These are phyloP conservation scores for Dryadomyces quercivorus DNA, from an alignment of 2,329 filamentous ascomycete genomes.

Conservation along the genomic window DNA sequence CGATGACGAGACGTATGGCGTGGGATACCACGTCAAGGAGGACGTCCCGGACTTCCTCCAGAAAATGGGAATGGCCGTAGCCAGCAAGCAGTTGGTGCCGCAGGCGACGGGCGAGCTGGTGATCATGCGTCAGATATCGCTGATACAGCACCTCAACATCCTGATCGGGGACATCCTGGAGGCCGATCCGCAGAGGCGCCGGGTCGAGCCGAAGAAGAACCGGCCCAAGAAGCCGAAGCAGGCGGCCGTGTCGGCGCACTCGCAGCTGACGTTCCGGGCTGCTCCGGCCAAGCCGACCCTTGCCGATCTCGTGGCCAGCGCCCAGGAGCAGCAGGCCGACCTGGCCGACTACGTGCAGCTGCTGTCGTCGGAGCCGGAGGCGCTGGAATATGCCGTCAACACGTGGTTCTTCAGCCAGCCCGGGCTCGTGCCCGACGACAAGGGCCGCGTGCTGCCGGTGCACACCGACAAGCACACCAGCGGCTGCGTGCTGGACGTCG, in stretches of 20 bases:
- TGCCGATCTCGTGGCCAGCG: conserved; percentile 18
- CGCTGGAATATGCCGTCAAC: conserved; percentile 23
- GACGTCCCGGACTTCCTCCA: conserved; percentile 10
- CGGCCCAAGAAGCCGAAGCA: conserved; percentile 19
- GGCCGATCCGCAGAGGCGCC: conserved; percentile 18
- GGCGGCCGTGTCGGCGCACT: conserved; percentile 17
- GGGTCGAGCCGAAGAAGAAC: conserved; percentile 10
- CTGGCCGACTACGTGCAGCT: conserved; percentile 24
- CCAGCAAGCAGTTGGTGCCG: conserved; percentile 16
- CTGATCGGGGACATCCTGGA: conserved; percentile 30
- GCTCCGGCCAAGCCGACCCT: conserved; percentile 18
- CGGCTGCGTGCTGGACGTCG: conserved; percentile 26
- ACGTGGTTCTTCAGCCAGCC: conserved; percentile 25
- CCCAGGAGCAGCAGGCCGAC: conserved; percentile 20
- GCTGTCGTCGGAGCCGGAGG: conserved; percentile 19
- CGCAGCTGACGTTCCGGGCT: conserved; percentile 19
- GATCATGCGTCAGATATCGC: conserved; percentile 23
- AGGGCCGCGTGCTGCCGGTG: conserved; percentile 24
- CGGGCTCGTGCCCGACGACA: conserved; percentile 31
- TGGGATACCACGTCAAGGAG: conserved; percentile 16
- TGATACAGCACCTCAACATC: conserved; percentile 27
- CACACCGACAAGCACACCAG: conserved; percentile 30
- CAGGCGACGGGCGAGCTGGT: conserved; percentile 22
- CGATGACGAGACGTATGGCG: conserved; percentile 27
- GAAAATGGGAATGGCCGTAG: conserved; percentile 12